phyloP scores from a whole-genome alignment of 176 grass and related monocot species.

The Olyra latifolia region DNA sequence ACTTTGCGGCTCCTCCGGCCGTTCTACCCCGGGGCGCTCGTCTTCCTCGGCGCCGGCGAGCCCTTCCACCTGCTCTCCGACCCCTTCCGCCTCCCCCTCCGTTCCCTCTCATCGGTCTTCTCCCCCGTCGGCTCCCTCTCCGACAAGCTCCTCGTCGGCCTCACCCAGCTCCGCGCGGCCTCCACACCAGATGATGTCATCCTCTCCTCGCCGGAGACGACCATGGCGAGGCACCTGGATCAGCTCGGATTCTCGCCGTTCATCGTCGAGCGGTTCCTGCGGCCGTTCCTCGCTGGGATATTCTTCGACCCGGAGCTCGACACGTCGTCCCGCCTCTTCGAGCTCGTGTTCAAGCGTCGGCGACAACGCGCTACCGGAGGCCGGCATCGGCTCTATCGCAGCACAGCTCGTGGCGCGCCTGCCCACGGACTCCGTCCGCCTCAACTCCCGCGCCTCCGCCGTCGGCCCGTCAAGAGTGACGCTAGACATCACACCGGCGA shows the following conservation, averaged over 20 bases:
- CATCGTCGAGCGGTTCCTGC: constrained; percentile 80
- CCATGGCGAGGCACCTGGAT: constrained; percentile 42
- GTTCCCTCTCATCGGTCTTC: constrained; percentile 55
- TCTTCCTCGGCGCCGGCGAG: constrained; percentile 41
- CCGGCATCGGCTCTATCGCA: constrained; percentile 72
- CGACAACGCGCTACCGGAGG: constrained; percentile 78
- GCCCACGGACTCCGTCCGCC: constrained; percentile 54
- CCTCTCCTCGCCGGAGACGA: constrained; percentile 64
- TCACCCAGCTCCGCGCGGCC: constrained; percentile 60
- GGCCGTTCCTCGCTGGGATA: constrained; percentile 89
- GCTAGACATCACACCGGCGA: constrained; percentile 66
- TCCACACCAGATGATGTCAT: constrained; percentile 51
- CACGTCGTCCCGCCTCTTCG: constrained; percentile 86
- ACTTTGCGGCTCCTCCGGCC: constrained; percentile 54
- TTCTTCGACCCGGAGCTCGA: constrained; percentile 80
- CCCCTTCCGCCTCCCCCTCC: constrained; percentile 74
- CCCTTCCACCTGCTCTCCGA: constrained; percentile 70
- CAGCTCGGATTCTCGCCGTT: constrained; percentile 64
- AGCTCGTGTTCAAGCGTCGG: constrained; percentile 95
- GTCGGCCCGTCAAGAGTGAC: constrained; percentile 50
- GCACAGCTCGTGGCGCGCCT: constrained; percentile 60
- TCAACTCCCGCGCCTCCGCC: constrained; percentile 49
- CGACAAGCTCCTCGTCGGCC: constrained; percentile 86
- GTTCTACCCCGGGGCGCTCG: constrained; percentile 75
- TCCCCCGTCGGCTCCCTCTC: constrained; percentile 72